Percentiles rank a stretch among this genome's conserved stretches.
These are phyloP conservation scores for Hanseniaspora taiwanica DNA, from an alignment of 805 yeast species.

Conservation along the genomic window DNA sequence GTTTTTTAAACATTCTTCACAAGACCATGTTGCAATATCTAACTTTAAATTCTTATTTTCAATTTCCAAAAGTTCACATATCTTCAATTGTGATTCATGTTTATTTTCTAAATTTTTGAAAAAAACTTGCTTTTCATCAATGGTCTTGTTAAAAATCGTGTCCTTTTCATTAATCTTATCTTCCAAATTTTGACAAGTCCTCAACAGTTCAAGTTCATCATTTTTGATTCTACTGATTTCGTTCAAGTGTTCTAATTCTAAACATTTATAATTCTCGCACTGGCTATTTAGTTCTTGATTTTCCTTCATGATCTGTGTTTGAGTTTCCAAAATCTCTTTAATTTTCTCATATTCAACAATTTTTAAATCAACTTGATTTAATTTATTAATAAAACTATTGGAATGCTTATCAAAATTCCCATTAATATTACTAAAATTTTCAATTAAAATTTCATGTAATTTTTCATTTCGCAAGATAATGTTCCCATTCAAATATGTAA, in stretches of 20 bases:
- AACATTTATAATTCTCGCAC: conserved; percentile 10
- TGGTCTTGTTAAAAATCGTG: too few species aligned
- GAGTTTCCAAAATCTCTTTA: conserved; percentile 11
- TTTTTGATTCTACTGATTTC: too few species aligned
- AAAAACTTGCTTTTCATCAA: conserved; percentile 15
- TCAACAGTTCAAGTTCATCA: too few species aligned
- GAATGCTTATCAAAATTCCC: not conserved
- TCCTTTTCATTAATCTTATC: too few species aligned
- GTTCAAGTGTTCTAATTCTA: not conserved
- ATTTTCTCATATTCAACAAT: conserved; percentile 6
- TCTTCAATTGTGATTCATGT: not conserved
- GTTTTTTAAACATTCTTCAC: not conserved
- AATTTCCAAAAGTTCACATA: conserved; percentile 4
- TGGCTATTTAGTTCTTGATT: conserved; percentile 8
- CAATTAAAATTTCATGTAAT: not conserved
- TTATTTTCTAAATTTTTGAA: not conserved
- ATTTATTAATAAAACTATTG: too few species aligned
- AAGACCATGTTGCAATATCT: conserved; percentile 2
- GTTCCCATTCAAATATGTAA: not conserved
- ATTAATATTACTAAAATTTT: not conserved
- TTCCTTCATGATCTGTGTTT: conserved; percentile 11
- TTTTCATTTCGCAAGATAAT: not conserved
- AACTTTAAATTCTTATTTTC: conserved; percentile 11
- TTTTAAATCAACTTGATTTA: not conserved
- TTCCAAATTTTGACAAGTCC: too few species aligned